A percentile compares a stretch with the other conserved stretches of the same genome.
Conservation (phyloP, 106 monocot genomes). For the Phalaenopsis equestris region DNA sequence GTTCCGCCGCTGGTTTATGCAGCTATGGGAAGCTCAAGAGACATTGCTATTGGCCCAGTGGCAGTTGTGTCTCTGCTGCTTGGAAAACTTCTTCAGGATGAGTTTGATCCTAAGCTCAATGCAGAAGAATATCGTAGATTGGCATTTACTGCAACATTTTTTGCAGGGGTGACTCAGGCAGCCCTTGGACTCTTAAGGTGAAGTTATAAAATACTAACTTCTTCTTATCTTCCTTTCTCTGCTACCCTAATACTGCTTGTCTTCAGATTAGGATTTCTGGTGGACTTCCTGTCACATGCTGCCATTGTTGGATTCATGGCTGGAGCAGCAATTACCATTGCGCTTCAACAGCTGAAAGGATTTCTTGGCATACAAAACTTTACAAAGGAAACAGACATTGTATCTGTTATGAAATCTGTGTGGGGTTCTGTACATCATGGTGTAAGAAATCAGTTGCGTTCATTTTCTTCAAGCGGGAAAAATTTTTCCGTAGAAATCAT, state of each 20-base stretch:
- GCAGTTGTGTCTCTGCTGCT: constrained; percentile 86
- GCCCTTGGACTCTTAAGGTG: constrained; percentile 76
- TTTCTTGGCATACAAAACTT: constrained; percentile 58
- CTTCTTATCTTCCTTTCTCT: neutral
- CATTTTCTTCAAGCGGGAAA: neutral
- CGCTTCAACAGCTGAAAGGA: constrained; percentile 72
- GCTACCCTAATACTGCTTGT: neutral
- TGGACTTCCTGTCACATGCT: constrained; percentile 66
- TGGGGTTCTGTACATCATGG: constrained; percentile 42
- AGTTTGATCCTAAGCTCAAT: constrained; percentile 42
- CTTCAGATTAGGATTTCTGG: constrained; percentile 54
- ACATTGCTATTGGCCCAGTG: constrained; percentile 90
- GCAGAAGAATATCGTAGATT: constrained; percentile 47
- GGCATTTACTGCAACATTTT: constrained; percentile 89
- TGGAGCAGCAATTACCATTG: constrained; percentile 66
- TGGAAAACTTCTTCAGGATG: constrained; percentile 58
- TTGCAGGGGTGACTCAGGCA: constrained; percentile 78
- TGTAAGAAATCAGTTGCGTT: constrained; percentile 13
- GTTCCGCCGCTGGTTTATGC: constrained; percentile 88
- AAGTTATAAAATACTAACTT: neutral
- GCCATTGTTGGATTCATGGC: constrained; percentile 75
- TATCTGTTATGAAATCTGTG: constrained; percentile 62
- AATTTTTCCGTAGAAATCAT: no score
- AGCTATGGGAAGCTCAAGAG: constrained; percentile 82
- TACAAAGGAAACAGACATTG: constrained; percentile 46